A percentile compares a stretch with the other conserved stretches of the same genome.
phyloP scores from a whole-genome alignment of 2,329 filamentous ascomycete genomes.

The Calonectria leucothoes region DNA sequence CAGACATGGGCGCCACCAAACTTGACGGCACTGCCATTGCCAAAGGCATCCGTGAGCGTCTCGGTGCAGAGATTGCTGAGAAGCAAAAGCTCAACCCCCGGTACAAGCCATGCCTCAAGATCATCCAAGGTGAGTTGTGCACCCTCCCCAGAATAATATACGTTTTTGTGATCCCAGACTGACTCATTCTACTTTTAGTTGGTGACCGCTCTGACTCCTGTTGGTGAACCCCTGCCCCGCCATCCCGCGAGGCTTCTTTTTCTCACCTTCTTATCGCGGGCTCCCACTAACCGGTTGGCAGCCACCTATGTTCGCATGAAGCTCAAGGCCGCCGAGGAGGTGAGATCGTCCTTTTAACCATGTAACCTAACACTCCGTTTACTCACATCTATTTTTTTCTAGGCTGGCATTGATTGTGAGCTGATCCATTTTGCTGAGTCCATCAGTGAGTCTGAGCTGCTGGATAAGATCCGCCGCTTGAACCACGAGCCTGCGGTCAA shows the following conservation, averaged over 20 bases:
- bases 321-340: slow-evolving; percentile 94
- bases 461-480: slow-evolving; percentile 82
- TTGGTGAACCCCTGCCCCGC: slow-evolving; percentile 53
- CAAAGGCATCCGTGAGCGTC: slow-evolving; percentile 85
- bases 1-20: slow-evolving; percentile 85
- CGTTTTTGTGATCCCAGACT: slow-evolving; percentile 30
- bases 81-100: slow-evolving; percentile 86
- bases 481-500: slow-evolving; percentile 91
- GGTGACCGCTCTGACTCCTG: slow-evolving; percentile 93
- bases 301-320: slow-evolving; percentile 99
- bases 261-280: slow-evolving; percentile 5
- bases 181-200: slow-evolving; percentile 64
- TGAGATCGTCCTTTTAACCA: slow-evolving; percentile 50
- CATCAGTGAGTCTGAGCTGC: slow-evolving; percentile 85
- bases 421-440: slow-evolving; percentile 85
- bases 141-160: slow-evolving; percentile 6
- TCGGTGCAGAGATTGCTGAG: slow-evolving; percentile 83
- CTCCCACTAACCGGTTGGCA: slow-evolving; percentile 50
- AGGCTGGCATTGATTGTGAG: slow-evolving; percentile 92
- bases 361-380: background rate
- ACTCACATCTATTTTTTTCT: slow-evolving; percentile 21
- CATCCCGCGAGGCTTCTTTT: slow-evolving; percentile 22
- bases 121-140: slow-evolving; percentile 81
- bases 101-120: slow-evolving; percentile 90
- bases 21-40: slow-evolving; percentile 98